Percentiles rank a stretch among this genome's conserved stretches.
These are phyloP conservation scores for Amphichorda felina DNA, from an alignment of 2,329 filamentous ascomycete species.

Conservation along the genomic window DNA sequence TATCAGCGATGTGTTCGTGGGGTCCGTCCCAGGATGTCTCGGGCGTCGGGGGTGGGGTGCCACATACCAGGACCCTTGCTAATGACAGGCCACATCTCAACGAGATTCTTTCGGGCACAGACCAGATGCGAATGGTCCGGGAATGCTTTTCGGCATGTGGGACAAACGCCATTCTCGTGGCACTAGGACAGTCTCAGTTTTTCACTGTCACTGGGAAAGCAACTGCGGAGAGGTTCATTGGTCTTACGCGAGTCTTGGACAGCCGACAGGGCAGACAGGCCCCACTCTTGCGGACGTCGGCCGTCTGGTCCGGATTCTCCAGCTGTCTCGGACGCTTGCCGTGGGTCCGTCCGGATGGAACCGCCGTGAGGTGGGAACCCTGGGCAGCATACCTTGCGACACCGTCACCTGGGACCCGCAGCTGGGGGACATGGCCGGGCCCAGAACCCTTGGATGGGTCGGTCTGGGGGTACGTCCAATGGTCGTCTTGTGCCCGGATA, in stretches of 20 bases:
- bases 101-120: slow-evolving; percentile 24
- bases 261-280: slow-evolving; percentile 36
- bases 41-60: slow-evolving; percentile 4
- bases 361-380: neutral
- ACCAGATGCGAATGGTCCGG: slow-evolving; percentile 26
- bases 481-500: slow-evolving; percentile 23
- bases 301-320: slow-evolving; percentile 29
- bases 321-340: slow-evolving; percentile 24
- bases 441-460: slow-evolving; percentile 15
- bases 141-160: slow-evolving; percentile 27
- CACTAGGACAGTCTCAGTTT: slow-evolving; percentile 20
- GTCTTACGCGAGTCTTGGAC: slow-evolving; percentile 34
- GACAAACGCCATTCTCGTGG: slow-evolving; percentile 27
- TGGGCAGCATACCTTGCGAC: neutral
- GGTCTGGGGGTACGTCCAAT: slow-evolving; percentile 27
- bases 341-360: slow-evolving; percentile 9
- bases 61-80: slow-evolving; percentile 23
- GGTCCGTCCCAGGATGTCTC: slow-evolving; percentile 6
- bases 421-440: slow-evolving; percentile 15
- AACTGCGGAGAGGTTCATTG: slow-evolving; percentile 2
- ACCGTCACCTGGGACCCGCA: slow-evolving; percentile 16
- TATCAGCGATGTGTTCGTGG: neutral
- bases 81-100: slow-evolving; percentile 24
- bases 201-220: neutral
- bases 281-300: slow-evolving; percentile 33